These are phyloP conservation scores for Lentinula sp. DNA, from an alignment of 768 basidiomycete genomes.

Conservation along the genomic window DNA sequence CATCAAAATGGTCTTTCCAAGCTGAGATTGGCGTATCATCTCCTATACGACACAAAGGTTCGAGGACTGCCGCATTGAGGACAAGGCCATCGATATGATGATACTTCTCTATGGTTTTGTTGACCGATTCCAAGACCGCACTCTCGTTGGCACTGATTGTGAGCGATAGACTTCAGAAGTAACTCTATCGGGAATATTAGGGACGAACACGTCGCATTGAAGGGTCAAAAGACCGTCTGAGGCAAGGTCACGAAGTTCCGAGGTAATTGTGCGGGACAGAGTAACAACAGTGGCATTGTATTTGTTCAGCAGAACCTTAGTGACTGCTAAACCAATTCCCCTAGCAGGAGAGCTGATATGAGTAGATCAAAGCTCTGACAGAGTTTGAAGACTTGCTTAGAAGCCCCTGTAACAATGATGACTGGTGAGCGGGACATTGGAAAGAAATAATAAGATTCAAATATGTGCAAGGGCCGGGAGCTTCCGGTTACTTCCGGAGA, in stretches of 20 bases:
- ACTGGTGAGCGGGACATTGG: conserved; percentile 32
- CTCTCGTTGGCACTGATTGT: conserved; percentile 50
- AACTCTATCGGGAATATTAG: conserved; percentile 3
- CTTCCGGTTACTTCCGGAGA: background rate
- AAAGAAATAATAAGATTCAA: background rate
- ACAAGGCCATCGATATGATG: conserved; percentile 70
- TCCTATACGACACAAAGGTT: conserved; percentile 58
- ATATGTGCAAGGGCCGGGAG: background rate
- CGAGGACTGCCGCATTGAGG: conserved; percentile 78
- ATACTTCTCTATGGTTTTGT: conserved; percentile 44
- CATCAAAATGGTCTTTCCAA: conserved; percentile 74
- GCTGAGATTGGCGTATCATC: conserved; percentile 42
- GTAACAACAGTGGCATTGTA: conserved; percentile 69
- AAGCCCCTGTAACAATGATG: conserved; percentile 81
- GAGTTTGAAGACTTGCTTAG: conserved; percentile 41
- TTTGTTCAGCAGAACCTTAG: conserved; percentile 54
- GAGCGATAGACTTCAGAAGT: conserved; percentile 3
- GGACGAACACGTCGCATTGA: conserved; percentile 72
- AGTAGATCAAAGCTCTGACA: background rate
- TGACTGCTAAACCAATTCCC: conserved; percentile 76
- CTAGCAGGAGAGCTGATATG: conserved; percentile 19
- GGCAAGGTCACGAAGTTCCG: conserved; percentile 53
- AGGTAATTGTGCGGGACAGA: conserved; percentile 61
- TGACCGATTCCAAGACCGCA: conserved; percentile 51
- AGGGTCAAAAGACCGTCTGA: conserved; percentile 45